phyloP scores from a whole-genome alignment of 352 stramenopile species.

The Aphanomyces astaci region DNA sequence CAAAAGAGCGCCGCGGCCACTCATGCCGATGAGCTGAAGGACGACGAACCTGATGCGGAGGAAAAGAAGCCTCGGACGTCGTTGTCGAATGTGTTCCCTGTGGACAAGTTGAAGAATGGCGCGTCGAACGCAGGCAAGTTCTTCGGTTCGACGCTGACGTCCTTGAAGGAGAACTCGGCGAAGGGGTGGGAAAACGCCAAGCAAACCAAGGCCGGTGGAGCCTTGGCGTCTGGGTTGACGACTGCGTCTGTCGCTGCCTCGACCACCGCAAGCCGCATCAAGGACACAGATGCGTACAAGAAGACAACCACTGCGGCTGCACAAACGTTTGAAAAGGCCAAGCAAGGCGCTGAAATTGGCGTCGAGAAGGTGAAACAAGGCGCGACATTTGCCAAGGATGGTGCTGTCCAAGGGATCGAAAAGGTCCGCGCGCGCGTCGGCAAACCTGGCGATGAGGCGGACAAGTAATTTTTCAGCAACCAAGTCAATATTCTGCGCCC shows the following conservation, averaged over 20 bases:
- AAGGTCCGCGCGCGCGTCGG: constrained; percentile 12
- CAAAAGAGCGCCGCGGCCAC: constrained; percentile 36
- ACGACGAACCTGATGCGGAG: constrained; percentile 32
- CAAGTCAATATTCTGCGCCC: background rate
- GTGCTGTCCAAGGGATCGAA: constrained; percentile 2
- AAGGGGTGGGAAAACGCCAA: constrained; percentile 69
- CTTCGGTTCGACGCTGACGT: constrained; percentile 52
- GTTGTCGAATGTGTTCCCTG: constrained; percentile 65
- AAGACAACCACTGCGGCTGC: constrained; percentile 59
- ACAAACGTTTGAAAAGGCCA: constrained; percentile 68
- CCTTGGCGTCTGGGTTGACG: constrained; percentile 55
- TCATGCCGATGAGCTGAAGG: constrained; percentile 35
- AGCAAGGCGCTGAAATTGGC: constrained; percentile 53
- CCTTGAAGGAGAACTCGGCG: constrained; percentile 66
- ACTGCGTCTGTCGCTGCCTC: constrained; percentile 50
- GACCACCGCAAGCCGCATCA: constrained; percentile 71
- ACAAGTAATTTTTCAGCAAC: constrained; percentile 22
- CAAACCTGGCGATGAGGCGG: constrained; percentile 20
- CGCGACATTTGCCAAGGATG: constrained; percentile 6
- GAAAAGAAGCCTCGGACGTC: constrained; percentile 58
- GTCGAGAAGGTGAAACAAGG: constrained; percentile 36
- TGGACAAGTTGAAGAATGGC: constrained; percentile 86
- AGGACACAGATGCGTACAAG: constrained; percentile 81
- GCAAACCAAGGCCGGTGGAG: constrained; percentile 60
- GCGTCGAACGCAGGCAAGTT: constrained; percentile 75